phyloP scores from a whole-genome alignment of 495 filamentous ascomycete species.

The Aspergillus saccharolyticus region DNA sequence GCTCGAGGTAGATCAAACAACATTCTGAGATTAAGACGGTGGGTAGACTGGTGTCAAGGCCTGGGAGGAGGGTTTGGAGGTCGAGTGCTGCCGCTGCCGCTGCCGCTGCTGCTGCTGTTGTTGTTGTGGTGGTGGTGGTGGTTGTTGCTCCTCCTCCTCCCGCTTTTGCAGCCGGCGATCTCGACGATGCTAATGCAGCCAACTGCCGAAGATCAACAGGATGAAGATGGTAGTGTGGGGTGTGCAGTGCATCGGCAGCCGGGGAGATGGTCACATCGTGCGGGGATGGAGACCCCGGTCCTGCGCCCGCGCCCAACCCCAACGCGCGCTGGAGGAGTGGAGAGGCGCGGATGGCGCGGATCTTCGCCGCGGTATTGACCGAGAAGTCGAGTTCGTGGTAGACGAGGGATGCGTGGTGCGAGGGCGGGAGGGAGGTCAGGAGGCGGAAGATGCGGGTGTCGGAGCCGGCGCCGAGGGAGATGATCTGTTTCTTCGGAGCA shows the following conservation, averaged over 20 bases:
- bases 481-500: conserved; percentile 61
- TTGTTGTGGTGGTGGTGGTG: too few species aligned
- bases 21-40: conserved; percentile 90
- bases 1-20: conserved; percentile 82
- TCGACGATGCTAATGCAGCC: background rate
- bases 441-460: conserved; percentile 81
- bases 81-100: background rate
- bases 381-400: conserved; percentile 96
- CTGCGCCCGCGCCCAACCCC: too few species aligned
- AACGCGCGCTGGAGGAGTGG: conserved; percentile 31
- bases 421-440: conserved; percentile 40
- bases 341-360: conserved; percentile 43
- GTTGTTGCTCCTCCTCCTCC: too few species aligned
- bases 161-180: too few species aligned
- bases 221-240: conserved; percentile 64
- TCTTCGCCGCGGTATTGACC: conserved; percentile 62
- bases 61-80: background rate
- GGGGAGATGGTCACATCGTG: conserved; percentile 30
- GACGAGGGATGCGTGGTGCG: conserved; percentile 34
- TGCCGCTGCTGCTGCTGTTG: too few species aligned
- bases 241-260: conserved; percentile 38
- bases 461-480: conserved; percentile 90
- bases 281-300: too few species aligned
- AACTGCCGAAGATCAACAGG: conserved; percentile 75
- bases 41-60: conserved; percentile 53